Evolutionary conservation across 2,329 filamentous ascomycete species (phyloP).

Genomic region (Phoma sp.): DNA sequence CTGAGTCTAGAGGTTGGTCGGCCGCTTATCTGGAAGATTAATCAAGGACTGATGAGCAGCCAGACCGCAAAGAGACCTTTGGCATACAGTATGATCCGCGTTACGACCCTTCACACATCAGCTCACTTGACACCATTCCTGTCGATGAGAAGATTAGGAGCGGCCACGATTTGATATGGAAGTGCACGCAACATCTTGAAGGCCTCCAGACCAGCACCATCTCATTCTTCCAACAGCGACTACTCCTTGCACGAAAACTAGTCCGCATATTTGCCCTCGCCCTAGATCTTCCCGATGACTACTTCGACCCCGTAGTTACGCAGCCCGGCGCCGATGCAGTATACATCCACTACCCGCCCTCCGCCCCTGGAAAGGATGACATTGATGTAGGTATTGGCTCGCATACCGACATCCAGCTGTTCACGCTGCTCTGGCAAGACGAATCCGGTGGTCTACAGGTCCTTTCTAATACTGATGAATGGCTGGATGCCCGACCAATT

Average conservation of each 20-base stretch:
- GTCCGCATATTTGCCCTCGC: conserved; percentile 63
- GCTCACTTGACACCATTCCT: neutral
- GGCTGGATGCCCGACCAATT: conserved; percentile 43
- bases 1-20: neutral
- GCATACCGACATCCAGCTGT: conserved; percentile 22
- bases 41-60: neutral
- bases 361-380: neutral
- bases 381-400: conserved; percentile 30
- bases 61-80: conserved; percentile 10
- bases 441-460: conserved; percentile 37
- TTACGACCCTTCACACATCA: neutral
- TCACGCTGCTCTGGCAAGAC: conserved; percentile 20
- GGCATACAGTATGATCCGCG: conserved; percentile 5
- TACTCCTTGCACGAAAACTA: conserved; percentile 60
- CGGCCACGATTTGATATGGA: conserved; percentile 5
- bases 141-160: neutral
- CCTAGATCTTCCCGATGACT: conserved; percentile 61
- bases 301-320: conserved; percentile 63
- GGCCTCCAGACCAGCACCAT: conserved; percentile 58
- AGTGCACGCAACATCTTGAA: conserved; percentile 39
- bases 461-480: conserved; percentile 41
- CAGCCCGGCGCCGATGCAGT: conserved; percentile 54
- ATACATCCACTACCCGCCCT: conserved; percentile 31
- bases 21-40: neutral
- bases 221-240: conserved; percentile 58